Percentiles rank a stretch among this genome's conserved stretches.
Evolutionary conservation across 495 filamentous ascomycete species (phyloP).

Genomic region (Cetradonia linearis): DNA sequence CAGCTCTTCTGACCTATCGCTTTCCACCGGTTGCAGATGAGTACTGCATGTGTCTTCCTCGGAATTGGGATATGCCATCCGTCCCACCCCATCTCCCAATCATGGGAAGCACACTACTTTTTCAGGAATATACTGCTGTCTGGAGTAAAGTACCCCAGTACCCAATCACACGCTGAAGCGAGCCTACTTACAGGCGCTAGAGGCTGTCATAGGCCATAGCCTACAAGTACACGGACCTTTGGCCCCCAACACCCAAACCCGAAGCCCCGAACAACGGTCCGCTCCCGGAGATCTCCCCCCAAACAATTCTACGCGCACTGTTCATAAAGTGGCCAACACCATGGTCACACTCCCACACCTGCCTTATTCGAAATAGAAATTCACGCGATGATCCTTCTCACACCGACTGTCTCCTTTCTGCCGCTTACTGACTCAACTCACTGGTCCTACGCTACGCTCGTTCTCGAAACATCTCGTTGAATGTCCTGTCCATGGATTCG

Average conservation of each 20-base stretch:
- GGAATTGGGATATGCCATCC: too few relatives aligned
- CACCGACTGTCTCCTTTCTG: not conserved
- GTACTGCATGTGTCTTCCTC: too few relatives aligned
- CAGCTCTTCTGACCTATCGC: too few relatives aligned
- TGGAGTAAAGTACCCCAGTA: not conserved
- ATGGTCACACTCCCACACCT: not conserved
- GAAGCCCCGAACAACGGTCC: not conserved
- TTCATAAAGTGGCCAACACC: not conserved
- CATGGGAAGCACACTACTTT: too few relatives aligned
- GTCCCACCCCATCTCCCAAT: too few relatives aligned
- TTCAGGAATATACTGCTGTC: not conserved
- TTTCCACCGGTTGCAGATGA: too few relatives aligned
- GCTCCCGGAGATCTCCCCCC: not conserved
- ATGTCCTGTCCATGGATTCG: not conserved
- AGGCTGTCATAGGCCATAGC: not conserved
- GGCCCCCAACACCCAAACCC: not conserved
- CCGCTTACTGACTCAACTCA: not conserved
- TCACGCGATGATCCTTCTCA: not conserved
- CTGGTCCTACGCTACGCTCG: not conserved
- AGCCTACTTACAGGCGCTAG: not conserved
- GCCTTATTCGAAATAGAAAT: not conserved
- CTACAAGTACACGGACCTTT: not conserved
- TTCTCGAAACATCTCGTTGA: not conserved
- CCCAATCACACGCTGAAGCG: not conserved
- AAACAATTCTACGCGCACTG: constrained; percentile 2